Conservation (phyloP, 2,329 filamentous ascomycete species). For the Neophaeococcomyces mojaviensis region DNA sequence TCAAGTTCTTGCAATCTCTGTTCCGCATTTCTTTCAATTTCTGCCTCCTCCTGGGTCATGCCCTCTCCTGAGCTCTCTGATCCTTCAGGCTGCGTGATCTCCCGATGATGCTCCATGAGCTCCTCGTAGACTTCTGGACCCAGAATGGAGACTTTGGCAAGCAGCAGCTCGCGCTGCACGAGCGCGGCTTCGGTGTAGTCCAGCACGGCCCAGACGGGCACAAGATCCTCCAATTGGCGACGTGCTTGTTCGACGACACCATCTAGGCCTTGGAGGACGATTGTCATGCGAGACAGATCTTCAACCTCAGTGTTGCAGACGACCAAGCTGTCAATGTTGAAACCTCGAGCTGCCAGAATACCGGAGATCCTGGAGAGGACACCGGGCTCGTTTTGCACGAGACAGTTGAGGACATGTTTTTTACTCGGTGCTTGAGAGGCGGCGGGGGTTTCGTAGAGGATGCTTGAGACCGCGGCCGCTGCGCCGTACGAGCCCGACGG, state of each 20-base stretch:
- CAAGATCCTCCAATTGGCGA: conserved; percentile 88
- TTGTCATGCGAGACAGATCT: conserved; percentile 96
- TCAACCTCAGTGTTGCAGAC: conserved; percentile 97
- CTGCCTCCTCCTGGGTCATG: conserved; percentile 26
- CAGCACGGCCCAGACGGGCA: conserved; percentile 95
- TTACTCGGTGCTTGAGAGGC: conserved; percentile 78
- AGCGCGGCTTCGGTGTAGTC: conserved; percentile 91
- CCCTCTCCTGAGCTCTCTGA: conserved; percentile 28
- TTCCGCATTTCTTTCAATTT: conserved; percentile 30
- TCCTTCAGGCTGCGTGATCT: conserved; percentile 59
- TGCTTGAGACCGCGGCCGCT: conserved; percentile 91
- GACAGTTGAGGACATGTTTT: conserved; percentile 92
- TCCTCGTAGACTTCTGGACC: conserved; percentile 98
- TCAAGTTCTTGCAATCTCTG: conserved; percentile 32
- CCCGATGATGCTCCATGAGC: conserved; percentile 86
- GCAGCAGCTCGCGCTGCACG: conserved; percentile 88
- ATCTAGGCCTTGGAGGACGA: conserved; percentile 91
- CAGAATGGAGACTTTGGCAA: conserved; percentile 94
- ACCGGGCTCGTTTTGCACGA: conserved; percentile 98
- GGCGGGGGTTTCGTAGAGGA: conserved; percentile 94
- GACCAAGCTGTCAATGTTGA: conserved; percentile 98
- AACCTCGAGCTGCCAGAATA: conserved; percentile 88
- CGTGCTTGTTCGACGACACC: conserved; percentile 96
- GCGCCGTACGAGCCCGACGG: conserved; percentile 65
- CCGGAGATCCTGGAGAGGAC: conserved; percentile 94